Base-by-base conservation (phyloP, 1,284 basidiomycete genomes). In the Coniophora puteana region DNA sequence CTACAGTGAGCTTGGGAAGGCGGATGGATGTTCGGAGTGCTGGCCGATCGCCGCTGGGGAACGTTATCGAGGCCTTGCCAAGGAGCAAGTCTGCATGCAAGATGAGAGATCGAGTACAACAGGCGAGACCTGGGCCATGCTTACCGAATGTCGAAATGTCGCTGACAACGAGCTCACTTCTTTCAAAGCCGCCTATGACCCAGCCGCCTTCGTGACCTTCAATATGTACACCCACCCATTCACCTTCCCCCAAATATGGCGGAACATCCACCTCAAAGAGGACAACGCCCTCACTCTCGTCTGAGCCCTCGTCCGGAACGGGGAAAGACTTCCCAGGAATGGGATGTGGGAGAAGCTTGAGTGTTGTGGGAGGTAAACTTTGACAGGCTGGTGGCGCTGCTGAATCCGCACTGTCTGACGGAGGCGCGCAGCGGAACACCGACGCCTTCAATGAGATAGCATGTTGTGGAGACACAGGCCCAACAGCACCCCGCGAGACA, bases 271-370 rank as follows among this genome's bases (percentile, higher is more conserved):
- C 73, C 52, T 81, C 78, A 49, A 76, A 85, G 14, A 79, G 61
- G 4, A 82, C 79, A 0, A 83, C 66, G 0, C 83, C 85, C 41
- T 88, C 85, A 10, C 80, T 82, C 56, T 89, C 85, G 43, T 86
- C 81, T 0, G 73, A 57, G 0, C 86, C 86, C 58, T 83, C 79
- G 14, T 72, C 59, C 7, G 83, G 79, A 0, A 74, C 61, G 4
- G 85, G 87, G 50, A 88, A 89, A 8, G 65, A 58, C 28, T 59
- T 59, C 3, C 68, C 74, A 8, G 67, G 62, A 6, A 67, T 51
- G 17, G 82, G 79, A 49, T 72, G 72, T 1, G 87, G 86, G 3
- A 89, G 64, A 8, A 85, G 68, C 52, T 71, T 78, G 24, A 85
- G 62, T 3, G 61, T 61, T 8, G 53, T 51, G 3, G 83, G 78